Evolutionary conservation across 2,329 filamentous ascomycete genomes (phyloP), one percentile per base, ranked within the genome.

Genomic region (Aphanoascus verrucosus): DNA sequence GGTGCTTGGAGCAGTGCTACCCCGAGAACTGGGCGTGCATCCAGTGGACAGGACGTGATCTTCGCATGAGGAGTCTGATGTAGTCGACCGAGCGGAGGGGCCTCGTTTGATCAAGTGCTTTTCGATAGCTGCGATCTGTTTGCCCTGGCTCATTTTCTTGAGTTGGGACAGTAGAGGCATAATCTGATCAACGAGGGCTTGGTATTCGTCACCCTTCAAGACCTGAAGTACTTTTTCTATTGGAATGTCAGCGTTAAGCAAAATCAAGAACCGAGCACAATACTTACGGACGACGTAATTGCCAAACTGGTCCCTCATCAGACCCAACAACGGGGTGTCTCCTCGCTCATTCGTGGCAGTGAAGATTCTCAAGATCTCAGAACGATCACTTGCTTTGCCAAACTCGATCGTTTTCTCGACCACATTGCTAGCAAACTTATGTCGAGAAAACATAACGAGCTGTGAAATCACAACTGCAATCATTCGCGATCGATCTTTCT

Each of bases 381-480:
- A 77, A 49, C 85, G 82, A 65, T 94, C 85, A 49, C 83, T 75
- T 17, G 79, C 73, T 0, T 81, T 81, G 17, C 87, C 88, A 60
- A 77, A 80, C 53, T 85, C 76, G 56, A 97, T 84, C 65, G 89
- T 94, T 69, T 88, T 91, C 70, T 98, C 93, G 0, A 98, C 91
- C 2, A 98, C 91, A 62, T 98, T 97, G 64, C 90, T 96, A 0
- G 93, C 91, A 64, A 88, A 94, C 67, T 98, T 98, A 73, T 97
- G 88, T 74, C 89, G 95, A 23, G 89, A 95, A 61, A 88, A 83
- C 1, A 74, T 72, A 38, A 95, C 70, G 1, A 95, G 74, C 54
- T 88, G 80, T 11, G 76, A 75, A 59, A 84, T 83, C 58, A 97
- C 84, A 45, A 88, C 74, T 23, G 77, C 71, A 53, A 95, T 85